Conservation (phyloP, 257 asterid genomes). For the Penstemon eatonii region DNA sequence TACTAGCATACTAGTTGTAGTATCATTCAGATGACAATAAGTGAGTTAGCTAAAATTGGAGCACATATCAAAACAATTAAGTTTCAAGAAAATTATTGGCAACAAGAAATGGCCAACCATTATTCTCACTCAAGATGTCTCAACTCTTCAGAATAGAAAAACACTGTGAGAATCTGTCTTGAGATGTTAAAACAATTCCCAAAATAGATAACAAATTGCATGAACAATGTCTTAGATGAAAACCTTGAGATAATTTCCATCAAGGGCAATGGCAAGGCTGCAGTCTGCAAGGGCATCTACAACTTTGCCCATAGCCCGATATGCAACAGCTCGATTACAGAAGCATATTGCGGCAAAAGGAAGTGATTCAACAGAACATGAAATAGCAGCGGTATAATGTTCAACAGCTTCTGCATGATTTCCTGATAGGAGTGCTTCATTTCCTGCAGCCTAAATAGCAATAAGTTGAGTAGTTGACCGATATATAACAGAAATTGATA, state of each 20-base stretch:
- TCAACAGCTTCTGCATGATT: constrained; percentile 81
- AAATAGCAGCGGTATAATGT: constrained; percentile 86
- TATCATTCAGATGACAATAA: no score
- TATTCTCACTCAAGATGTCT: background rate
- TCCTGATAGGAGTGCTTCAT: constrained; percentile 85
- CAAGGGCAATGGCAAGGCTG: constrained; percentile 91
- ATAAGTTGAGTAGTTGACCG: constrained; percentile 1
- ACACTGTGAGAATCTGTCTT: constrained; percentile 1
- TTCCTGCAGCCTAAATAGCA: constrained; percentile 76
- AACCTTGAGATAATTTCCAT: constrained; percentile 82
- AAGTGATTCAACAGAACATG: constrained; percentile 79
- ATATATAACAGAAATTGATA: constrained; percentile 15
- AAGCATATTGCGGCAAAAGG: constrained; percentile 93
- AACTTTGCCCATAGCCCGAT: constrained; percentile 80
- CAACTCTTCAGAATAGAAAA: background rate
- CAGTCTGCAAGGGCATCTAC: constrained; percentile 94
- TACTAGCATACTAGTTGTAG: no score
- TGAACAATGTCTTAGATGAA: constrained; percentile 29
- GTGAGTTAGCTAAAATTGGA: no score
- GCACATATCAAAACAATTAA: no score
- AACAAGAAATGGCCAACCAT: background rate
- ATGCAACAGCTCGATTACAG: constrained; percentile 96
- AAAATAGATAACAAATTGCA: constrained; percentile 7
- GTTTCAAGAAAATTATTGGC: no score
- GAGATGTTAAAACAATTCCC: background rate